Base-by-base conservation (phyloP, 164 flowering plant genomes). In the Kingdonia uniflora region DNA sequence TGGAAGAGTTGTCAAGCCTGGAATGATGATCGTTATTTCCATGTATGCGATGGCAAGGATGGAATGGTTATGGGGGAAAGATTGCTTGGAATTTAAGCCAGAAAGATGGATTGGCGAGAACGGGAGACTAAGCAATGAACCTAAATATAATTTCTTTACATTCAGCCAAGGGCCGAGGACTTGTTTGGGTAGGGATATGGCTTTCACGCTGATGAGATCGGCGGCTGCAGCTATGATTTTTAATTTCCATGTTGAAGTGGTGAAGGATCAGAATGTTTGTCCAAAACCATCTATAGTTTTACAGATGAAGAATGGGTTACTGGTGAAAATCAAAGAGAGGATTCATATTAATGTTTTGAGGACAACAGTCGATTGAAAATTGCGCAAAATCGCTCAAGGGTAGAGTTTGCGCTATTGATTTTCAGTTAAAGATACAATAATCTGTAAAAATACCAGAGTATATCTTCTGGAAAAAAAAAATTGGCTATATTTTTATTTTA, bases 141-240 rank as follows among this genome's bases (percentile, higher is more conserved):
- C 64, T 2, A 39, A 56, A 8, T 68, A 50, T 39, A 76, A 68
- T 61, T 70, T 68, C 25, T 33, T 63, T 19, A 56, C 66, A 0
- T 76, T 76, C 50, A 60, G 50, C 45, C 51, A 53, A 0, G 80
- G 80, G 5, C 79, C 76, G 1, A 71, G 79, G 52, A 62, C 65
- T 11, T 75, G 76, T 33, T 14, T 71, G 14, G 79, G 72, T 10
- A 75, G 67, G 50, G 66, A 71, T n/a, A 56, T 69, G 63, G 67
- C 72, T 8, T 68, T 70, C 21, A 54, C 48, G 25, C 63, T 67
- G 11, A 67, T 75, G 67, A 75, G 70, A 49, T 52, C 55, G 21
- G 71, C 62, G 12, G 74, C 70, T 21, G 61, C 72, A 13, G 29
- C 66, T n/a, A 52, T 71, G 13, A 53, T 68, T 1, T 57, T 56